phyloP scores from a whole-genome alignment of 2,329 filamentous ascomycete species.

The Capronia americana region DNA sequence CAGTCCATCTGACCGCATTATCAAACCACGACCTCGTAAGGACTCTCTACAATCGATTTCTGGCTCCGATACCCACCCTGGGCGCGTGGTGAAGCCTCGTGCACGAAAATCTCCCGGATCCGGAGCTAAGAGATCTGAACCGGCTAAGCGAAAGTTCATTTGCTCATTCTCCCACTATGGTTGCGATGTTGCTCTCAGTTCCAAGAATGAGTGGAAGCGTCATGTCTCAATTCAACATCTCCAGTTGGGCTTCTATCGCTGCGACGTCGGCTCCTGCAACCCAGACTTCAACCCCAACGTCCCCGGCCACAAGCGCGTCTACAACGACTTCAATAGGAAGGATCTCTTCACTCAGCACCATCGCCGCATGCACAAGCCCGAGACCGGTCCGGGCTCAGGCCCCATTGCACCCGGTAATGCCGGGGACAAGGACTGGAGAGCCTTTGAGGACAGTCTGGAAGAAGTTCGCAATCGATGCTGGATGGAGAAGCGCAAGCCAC shows the following conservation, averaged over 20 bases:
- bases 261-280: conserved; percentile 68
- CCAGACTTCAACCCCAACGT: conserved; percentile 38
- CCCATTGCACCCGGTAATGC: conserved; percentile 33
- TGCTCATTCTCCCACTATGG: conserved; percentile 83
- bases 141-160: conserved; percentile 61
- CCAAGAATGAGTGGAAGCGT: conserved; percentile 95
- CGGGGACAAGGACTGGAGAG: conserved; percentile 39
- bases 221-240: conserved; percentile 84
- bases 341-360: conserved; percentile 91
- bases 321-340: conserved; percentile 84
- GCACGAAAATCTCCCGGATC: conserved; percentile 40
- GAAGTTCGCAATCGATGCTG: conserved; percentile 65
- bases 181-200: conserved; percentile 73
- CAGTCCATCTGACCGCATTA: conserved; percentile 38
- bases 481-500: conserved; percentile 65
- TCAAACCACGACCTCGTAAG: conserved; percentile 39
- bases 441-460: conserved; percentile 62
- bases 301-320: conserved; percentile 37
- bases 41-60: conserved; percentile 40
- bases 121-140: conserved; percentile 40
- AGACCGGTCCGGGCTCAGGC: conserved; percentile 35
- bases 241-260: conserved; percentile 75
- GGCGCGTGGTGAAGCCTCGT: conserved; percentile 40
- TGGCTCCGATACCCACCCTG: conserved; percentile 37
- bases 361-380: conserved; percentile 77